Evolutionary conservation across 148 eudicot genomes (phyloP).

Genomic region (Chenopodium quinoa): DNA sequence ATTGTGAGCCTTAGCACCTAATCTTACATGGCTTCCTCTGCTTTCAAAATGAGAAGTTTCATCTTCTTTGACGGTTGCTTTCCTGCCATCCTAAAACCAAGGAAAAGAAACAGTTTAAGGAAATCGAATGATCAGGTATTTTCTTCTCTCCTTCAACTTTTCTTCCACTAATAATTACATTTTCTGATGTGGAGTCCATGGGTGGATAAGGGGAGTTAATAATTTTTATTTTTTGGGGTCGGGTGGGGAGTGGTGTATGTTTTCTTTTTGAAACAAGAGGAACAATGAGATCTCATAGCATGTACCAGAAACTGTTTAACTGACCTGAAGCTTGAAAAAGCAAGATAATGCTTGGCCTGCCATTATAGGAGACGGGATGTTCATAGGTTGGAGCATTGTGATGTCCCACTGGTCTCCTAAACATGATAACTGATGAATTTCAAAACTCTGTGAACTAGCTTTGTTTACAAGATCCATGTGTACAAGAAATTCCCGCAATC

Average conservation of each 20-base stretch:
- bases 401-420: slow-evolving; percentile 72
- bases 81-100: slow-evolving; percentile 50
- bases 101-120: slow-evolving; percentile 3
- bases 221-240: too few relatives aligned
- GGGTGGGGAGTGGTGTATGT: too few relatives aligned
- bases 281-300: background rate
- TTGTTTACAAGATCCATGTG: slow-evolving; percentile 85
- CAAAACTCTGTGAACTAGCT: slow-evolving; percentile 67
- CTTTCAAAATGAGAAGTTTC: slow-evolving; percentile 32
- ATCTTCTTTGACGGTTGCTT: slow-evolving; percentile 33
- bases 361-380: slow-evolving; percentile 53
- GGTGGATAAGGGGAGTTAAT: background rate
- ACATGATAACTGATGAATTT: slow-evolving; percentile 81
- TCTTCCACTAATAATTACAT: background rate
- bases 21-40: slow-evolving; percentile 51
- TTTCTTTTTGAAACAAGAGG: background rate
- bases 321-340: slow-evolving; percentile 89
- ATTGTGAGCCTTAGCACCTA: slow-evolving; percentile 39
- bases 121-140: background rate
- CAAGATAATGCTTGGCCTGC: slow-evolving; percentile 89
- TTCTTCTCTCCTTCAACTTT: background rate
- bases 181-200: background rate
- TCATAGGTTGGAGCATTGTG: slow-evolving; percentile 66
- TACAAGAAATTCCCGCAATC: slow-evolving; percentile 68
- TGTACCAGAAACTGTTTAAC: slow-evolving; percentile 18